These are phyloP conservation scores for Athelia psychrophila DNA, from an alignment of 1,284 basidiomycete species.

Conservation along the genomic window DNA sequence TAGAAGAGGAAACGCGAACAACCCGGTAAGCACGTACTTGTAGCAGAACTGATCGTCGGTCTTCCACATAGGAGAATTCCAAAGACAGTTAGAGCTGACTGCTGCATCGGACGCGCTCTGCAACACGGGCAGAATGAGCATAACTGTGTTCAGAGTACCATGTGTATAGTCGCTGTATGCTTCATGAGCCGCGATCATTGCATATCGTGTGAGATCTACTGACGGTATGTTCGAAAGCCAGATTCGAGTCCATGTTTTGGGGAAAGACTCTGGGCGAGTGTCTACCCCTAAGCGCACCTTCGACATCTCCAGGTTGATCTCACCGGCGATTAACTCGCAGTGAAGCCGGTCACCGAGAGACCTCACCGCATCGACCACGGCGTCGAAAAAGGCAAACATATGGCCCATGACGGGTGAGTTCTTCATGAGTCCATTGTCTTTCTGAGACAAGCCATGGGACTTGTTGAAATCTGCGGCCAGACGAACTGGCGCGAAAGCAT, in stretches of 20 bases:
- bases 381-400: slow-evolving; percentile 11
- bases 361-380: slow-evolving; percentile 11
- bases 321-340: slow-evolving; percentile 17
- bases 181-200: too few relatives aligned
- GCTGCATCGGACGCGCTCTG: slow-evolving; percentile 20
- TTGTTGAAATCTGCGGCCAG: slow-evolving; percentile 3
- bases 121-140: slow-evolving; percentile 25
- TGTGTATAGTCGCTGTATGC: slow-evolving; percentile 30
- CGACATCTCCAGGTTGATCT: slow-evolving; percentile 21
- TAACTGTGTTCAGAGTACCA: slow-evolving; percentile 27
- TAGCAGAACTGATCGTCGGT: slow-evolving; percentile 27
- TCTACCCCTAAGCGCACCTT: slow-evolving; percentile 22
- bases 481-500: not conserved
- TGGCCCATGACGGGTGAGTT: not conserved
- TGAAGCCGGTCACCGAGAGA: slow-evolving; percentile 18
- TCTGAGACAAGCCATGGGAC: not conserved
- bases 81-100: slow-evolving; percentile 26
- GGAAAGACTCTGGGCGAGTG: slow-evolving; percentile 20
- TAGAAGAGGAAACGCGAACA: not conserved
- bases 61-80: slow-evolving; percentile 28
- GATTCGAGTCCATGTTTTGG: slow-evolving; percentile 23
- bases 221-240: slow-evolving; percentile 29
- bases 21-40: slow-evolving; percentile 21
- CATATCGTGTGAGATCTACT: slow-evolving; percentile 5
- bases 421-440: not conserved